Base-by-base conservation (phyloP, 2,329 filamentous ascomycete species). In the Penicillium sp. region DNA sequence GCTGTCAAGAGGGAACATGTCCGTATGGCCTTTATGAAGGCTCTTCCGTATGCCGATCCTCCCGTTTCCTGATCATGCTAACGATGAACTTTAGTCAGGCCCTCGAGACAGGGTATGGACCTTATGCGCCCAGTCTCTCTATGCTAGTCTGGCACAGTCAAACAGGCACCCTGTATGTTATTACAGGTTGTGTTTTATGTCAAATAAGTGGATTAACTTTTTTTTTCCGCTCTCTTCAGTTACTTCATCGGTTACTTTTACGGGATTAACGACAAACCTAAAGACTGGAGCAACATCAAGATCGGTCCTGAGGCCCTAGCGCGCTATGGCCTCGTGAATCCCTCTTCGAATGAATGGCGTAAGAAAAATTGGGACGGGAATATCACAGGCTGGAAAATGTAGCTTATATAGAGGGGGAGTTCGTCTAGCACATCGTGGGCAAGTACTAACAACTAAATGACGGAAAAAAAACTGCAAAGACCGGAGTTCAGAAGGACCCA, bases 361-460 rank as follows among this genome's bases (percentile, higher is more conserved):
- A 57, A 57, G 17, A 25, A 53, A 39, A 38, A 53, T 47, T 60
- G 58, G 47, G 39, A 60, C 28, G 53, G 45, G 28, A 22, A 57
- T 57, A 57, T 47, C 53, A 52, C 58, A 52, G 58, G 53, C 39
- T 60, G 58, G 58, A 57, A 57, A 52, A 52, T 45, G 58, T 60
- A 59, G 53, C 52, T 54, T 48, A 42, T 42, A 53, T 17, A 41
- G 51, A 54, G 51, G 51, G 22, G 25, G 51, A 35, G 25, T 54
- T 14, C 38, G 43, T 54, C 51, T 43, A 54, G 51, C 38, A 43
- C 38, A 43, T 42, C 28, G 35, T 17, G 34, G 28, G 25, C 15
- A 55, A 45, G 53, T 48, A 52, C 25, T 48, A 11, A 48, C 45
- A 59, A 54, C 34, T 42, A 12, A 51, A 60, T 49, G 22, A 34